These are phyloP conservation scores for Hordeum marinum DNA, from an alignment of 176 grass and related monocot species.

Conservation along the genomic window DNA sequence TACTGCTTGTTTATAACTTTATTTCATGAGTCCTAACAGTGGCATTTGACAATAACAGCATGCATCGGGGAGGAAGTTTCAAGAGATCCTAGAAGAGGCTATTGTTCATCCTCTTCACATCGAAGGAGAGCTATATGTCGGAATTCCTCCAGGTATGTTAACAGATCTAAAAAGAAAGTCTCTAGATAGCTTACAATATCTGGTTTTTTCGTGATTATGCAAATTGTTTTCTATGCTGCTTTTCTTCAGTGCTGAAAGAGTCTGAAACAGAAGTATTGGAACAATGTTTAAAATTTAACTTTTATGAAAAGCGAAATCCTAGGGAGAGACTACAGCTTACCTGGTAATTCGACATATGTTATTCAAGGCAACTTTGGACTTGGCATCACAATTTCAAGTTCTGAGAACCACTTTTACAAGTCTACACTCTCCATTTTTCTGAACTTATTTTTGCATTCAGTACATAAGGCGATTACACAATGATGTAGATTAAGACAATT, in stretches of 20 bases:
- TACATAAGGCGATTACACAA: neutral
- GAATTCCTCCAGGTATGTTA: constrained; percentile 84
- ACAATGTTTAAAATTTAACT: neutral
- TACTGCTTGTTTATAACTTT: neutral
- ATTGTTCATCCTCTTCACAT: constrained; percentile 94
- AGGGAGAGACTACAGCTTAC: neutral
- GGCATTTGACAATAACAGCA: constrained; percentile 52
- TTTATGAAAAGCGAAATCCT: neutral
- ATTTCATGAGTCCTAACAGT: constrained; percentile 16
- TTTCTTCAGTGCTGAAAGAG: neutral
- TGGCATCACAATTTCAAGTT: neutral
- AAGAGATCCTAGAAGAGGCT: constrained; percentile 86
- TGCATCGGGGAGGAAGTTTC: constrained; percentile 91
- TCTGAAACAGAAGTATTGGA: neutral
- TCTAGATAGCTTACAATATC: neutral
- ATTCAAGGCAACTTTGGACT: neutral
- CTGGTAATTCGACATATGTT: neutral
- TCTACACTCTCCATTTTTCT: neutral
- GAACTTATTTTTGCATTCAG: neutral
- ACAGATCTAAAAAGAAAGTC: neutral
- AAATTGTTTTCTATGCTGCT: neutral
- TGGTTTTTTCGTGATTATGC: neutral
- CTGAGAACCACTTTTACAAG: neutral
- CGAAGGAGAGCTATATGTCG: constrained; percentile 87
- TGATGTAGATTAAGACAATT: neutral